Base-by-base conservation (phyloP, 2,329 filamentous ascomycete genomes). In the Cladosporium sp. region DNA sequence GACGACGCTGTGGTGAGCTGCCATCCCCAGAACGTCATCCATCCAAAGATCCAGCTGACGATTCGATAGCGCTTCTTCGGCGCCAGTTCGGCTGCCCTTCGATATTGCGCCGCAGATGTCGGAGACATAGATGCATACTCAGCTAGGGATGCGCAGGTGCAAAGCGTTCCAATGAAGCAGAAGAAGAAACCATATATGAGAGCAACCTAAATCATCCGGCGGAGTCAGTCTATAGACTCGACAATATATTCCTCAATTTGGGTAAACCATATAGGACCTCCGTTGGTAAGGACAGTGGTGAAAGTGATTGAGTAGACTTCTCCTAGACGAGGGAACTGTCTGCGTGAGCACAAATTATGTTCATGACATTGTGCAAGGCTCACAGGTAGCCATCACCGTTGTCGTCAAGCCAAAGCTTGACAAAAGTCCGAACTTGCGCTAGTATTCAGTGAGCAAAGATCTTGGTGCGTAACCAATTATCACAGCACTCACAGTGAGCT, bases 31-130 rank as follows among this genome's bases (percentile, higher is more conserved):
- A 77, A 77, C 60, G 75, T 77, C 33, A 80, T 76, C 80, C 80
- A 81, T 23, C 79, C 79, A 18, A 79, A 78, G 21, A 80, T 76
- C 67, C 80, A 82, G 66, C 79, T 81, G 3, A 82, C 72, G 50
- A 77, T 76, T 57, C 78, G 80, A 62, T 80, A 79, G 26, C 68
- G 74, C 8, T 67, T 69, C 28, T 67, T 72, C 14, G 80, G 80
- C n/a, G 80, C 78, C 67, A 82, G 80, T 58, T 80, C 75, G 18
- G 76, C 76, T 26, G 79, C 76, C 77, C 78, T 80, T 64, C 79
- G 77, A 78, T 75, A 74, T 62, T 73, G 74, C 28, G 72, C 73
- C 21, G 72, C 74, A 18, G 79, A 74, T 50, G 77, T 80, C n/a
- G 80, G 80, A 10, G 72, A 79, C 78, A 80, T 81, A 3, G 79